These are phyloP conservation scores for Phalaenopsis hybrid DNA, from an alignment of 116 monocot genomes.

Conservation along the genomic window DNA sequence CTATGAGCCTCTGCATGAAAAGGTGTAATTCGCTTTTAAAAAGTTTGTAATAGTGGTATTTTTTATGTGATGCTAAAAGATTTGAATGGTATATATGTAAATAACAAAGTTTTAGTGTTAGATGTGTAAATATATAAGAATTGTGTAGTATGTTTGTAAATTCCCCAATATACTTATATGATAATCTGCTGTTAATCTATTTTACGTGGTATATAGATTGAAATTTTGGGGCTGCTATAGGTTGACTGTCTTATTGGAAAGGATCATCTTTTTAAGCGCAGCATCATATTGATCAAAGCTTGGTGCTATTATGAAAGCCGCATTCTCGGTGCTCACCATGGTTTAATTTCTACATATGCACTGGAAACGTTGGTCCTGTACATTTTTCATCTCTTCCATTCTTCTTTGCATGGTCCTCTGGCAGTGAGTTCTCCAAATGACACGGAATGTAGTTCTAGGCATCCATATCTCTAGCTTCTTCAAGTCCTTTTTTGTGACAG, in stretches of 20 bases:
- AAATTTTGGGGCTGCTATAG: conserved; percentile 18
- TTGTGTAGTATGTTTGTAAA: too few relatives aligned
- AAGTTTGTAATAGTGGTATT: too few relatives aligned
- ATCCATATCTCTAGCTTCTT: conserved; percentile 3
- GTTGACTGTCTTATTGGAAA: conserved; percentile 56
- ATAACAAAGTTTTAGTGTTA: too few relatives aligned
- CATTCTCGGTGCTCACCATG: conserved; percentile 73
- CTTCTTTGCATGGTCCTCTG: conserved; percentile 43
- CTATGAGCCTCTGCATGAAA: too few relatives aligned
- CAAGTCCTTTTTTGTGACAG: not conserved
- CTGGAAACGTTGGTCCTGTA: conserved; percentile 63
- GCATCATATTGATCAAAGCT: conserved; percentile 71
- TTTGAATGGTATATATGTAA: too few relatives aligned
- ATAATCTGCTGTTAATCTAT: not conserved
- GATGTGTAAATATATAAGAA: too few relatives aligned
- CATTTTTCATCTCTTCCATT: conserved; percentile 64
- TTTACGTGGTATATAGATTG: not conserved
- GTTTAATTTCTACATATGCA: conserved; percentile 68
- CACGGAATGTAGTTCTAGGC: not conserved
- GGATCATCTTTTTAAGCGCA: conserved; percentile 57
- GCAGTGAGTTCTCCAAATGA: conserved; percentile 27
- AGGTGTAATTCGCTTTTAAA: too few relatives aligned
- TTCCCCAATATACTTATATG: not conserved
- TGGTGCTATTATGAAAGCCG: conserved; percentile 82
- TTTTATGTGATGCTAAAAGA: too few relatives aligned